Evolutionary conservation across 257 asterid species (phyloP), one percentile per base, ranked within the genome.

Genomic region (Solanum arcanum): DNA sequence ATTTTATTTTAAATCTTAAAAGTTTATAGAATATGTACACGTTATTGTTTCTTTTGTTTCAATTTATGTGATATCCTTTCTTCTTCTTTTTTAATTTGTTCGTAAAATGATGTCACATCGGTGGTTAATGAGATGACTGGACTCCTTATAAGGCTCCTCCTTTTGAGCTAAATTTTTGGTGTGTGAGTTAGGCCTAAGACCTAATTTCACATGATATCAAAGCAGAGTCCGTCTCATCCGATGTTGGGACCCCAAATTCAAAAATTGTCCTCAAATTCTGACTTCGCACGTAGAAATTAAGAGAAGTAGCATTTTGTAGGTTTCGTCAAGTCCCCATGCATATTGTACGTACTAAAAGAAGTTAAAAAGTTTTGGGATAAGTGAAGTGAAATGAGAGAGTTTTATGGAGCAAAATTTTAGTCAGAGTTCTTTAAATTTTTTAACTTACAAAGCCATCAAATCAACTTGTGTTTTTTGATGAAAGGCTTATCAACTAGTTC

Each of bases 401-500:
- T 78, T 78, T 78, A 5, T 78, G 23, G 66, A 15, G 66, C 15
- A 78, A 72, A 77, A 46, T 46, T 78, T 78, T 46, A 47, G 27
- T 47, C 66, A 78, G 25, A 27, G 12, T 77, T 44, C 15, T n/a
- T 46, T 0, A 41, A 7, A 14, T 9, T 2, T 20, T 73, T 21
- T 5, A 39, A 47, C 84, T 80, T 80, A 47, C 84, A 80, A 80
- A 9, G 84, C 84, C 68, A 49, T 80, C 84, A 80, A 80, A 10
- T 80, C 85, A 49, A 80, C 85, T 80, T 29, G 69, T 80, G 44
- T 47, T 29, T 80, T 80, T 10, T 80, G 18, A 80, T 80, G 85
- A 80, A 80, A 47, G 85, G 85, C 69, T 20, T 80, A 80, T 80
- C 85, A 80, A 46, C 85, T 47, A 80, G 69, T 27, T 80, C 20